A percentile compares a stretch with the other conserved stretches of the same genome.
phyloP scores from a whole-genome alignment of 805 yeast genomes.

The Barnettozyma wickerhamii region DNA sequence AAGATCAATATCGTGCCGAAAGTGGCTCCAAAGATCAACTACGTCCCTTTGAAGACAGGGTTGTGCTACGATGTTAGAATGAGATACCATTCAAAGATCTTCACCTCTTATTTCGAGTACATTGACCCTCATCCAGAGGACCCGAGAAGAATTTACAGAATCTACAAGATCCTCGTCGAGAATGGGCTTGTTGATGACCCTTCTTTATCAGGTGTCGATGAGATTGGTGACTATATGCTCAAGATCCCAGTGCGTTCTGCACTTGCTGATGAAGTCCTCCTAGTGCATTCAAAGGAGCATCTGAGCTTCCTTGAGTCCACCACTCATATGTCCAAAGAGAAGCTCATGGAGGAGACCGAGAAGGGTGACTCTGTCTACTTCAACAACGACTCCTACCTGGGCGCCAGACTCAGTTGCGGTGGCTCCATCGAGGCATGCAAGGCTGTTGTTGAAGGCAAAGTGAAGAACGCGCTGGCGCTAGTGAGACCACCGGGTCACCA shows the following conservation, averaged over 20 bases:
- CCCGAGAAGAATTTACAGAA: conserved; percentile 91
- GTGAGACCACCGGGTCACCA: conserved; percentile 99
- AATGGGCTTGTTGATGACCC: conserved; percentile 86
- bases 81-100: conserved; percentile 95
- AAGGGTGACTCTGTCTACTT: conserved; percentile 92
- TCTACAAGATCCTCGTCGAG: conserved; percentile 90
- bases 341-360: conserved; percentile 77
- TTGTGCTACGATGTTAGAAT: conserved; percentile 93
- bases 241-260: conserved; percentile 93
- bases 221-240: conserved; percentile 81
- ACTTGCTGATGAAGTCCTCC: conserved; percentile 73
- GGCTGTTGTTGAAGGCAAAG: conserved; percentile 90
- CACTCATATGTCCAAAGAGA: conserved; percentile 70
- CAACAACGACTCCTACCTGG: conserved; percentile 81
- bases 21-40: conserved; percentile 61
- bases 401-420: conserved; percentile 93
- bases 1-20: conserved; percentile 49
- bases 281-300: conserved; percentile 83
- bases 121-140: conserved; percentile 99
- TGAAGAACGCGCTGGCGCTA: conserved; percentile 88
- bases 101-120: conserved; percentile 87
- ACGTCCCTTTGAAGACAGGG: conserved; percentile 82
- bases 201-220: conserved; percentile 58
- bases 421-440: conserved; percentile 95
- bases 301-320: conserved; percentile 72